Percentiles rank a stretch among this genome's conserved stretches.
These are phyloP conservation scores for Chenopodium berlandieri DNA, from an alignment of 148 eudicot genomes.

Conservation along the genomic window DNA sequence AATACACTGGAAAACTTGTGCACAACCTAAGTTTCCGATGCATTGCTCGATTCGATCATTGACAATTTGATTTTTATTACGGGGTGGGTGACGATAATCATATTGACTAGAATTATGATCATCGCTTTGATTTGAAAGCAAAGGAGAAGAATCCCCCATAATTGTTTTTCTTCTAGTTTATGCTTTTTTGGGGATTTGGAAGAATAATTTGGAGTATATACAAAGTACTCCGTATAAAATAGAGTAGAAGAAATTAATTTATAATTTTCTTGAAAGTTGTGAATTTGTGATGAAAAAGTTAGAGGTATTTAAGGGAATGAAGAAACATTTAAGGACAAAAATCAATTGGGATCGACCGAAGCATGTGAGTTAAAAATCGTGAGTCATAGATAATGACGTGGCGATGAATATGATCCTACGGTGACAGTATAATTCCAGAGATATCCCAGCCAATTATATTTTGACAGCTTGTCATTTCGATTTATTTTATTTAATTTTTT, in stretches of 20 bases:
- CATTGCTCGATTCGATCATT: slow-evolving; percentile 52
- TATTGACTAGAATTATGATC: not conserved
- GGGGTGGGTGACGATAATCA: not conserved
- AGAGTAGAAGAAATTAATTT: not conserved
- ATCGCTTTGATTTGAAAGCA: slow-evolving; percentile 9
- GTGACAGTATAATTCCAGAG: not conserved
- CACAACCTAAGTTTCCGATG: slow-evolving; percentile 57
- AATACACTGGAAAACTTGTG: slow-evolving; percentile 44
- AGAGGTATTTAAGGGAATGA: not conserved
- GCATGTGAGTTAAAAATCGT: slow-evolving; percentile 11
- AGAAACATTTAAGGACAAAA: not conserved
- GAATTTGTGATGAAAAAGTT: not conserved
- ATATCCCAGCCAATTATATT: not conserved
- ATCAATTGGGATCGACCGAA: slow-evolving; percentile 6
- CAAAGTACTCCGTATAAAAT: too few species aligned
- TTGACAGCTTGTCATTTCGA: not conserved
- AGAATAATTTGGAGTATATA: not conserved
- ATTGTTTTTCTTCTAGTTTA: not conserved
- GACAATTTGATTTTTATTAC: not conserved
- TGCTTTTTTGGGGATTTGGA: not conserved
- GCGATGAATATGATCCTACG: slow-evolving; percentile 15
- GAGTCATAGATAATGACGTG: slow-evolving; percentile 14
- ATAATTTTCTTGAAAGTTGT: not conserved
- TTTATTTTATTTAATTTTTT: not conserved
- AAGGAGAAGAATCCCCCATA: slow-evolving; percentile 19